phyloP scores from a whole-genome alignment of 345 rosid species.

The Euclidium syriacum region DNA sequence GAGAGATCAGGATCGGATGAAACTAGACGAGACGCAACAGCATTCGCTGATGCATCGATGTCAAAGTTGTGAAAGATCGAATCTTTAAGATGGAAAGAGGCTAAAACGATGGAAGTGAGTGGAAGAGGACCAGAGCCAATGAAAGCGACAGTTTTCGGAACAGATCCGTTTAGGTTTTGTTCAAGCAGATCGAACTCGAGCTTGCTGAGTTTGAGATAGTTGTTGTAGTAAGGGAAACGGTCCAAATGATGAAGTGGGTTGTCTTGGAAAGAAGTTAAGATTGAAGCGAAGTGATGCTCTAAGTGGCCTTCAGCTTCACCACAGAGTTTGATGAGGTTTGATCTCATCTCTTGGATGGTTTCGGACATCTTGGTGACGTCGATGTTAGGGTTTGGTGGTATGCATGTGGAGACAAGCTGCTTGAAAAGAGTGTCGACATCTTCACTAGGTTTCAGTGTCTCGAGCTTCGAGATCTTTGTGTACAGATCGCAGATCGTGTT shows the following conservation, averaged over 20 bases:
- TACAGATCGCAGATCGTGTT: constrained; percentile 47
- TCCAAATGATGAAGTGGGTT: constrained; percentile 66
- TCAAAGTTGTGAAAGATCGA: constrained; percentile 77
- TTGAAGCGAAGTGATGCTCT: constrained; percentile 62
- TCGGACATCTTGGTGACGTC: constrained; percentile 60
- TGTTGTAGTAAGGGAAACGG: constrained; percentile 70
- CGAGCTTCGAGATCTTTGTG: constrained; percentile 63
- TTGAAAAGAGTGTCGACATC: constrained; percentile 84
- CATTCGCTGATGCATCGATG: constrained; percentile 58
- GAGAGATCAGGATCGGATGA: constrained; percentile 62
- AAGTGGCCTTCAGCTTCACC: constrained; percentile 75
- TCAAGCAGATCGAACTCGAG: constrained; percentile 61
- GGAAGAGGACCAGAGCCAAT: constrained; percentile 94
- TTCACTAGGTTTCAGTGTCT: constrained; percentile 62
- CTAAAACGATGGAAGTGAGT: constrained; percentile 69
- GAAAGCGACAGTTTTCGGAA: constrained; percentile 63
- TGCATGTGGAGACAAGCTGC: constrained; percentile 73
- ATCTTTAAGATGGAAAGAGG: constrained; percentile 49
- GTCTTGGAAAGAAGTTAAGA: constrained; percentile 54
- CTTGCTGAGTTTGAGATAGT: constrained; percentile 74
- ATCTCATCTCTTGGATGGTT: constrained; percentile 55
- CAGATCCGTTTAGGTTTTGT: constrained; percentile 31
- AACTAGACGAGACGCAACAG: constrained; percentile 45
- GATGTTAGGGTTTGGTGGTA: constrained; percentile 61
- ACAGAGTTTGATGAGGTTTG: constrained; percentile 64